Conservation (phyloP, 2,329 filamentous ascomycete species). For the Bimuria novae-zelandiae region DNA sequence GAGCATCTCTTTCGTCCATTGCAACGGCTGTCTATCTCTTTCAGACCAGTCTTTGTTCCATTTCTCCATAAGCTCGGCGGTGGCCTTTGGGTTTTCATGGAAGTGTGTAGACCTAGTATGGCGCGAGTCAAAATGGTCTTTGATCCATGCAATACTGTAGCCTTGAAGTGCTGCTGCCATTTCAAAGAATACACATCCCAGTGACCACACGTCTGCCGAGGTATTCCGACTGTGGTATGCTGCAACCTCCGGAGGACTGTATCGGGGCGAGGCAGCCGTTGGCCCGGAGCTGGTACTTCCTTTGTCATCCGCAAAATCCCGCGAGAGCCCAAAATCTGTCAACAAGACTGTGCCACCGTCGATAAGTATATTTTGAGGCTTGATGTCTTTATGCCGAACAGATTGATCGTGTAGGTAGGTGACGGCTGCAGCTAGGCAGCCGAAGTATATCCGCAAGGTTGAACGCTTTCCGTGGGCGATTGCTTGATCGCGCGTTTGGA, state of each 20-base stretch:
- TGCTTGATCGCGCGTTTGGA: neutral
- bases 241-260: conserved; percentile 22
- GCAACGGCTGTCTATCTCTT: too few relatives aligned
- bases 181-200: conserved; percentile 26
- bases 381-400: conserved; percentile 19
- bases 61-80: too few relatives aligned
- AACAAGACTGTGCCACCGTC: conserved; percentile 13
- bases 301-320: conserved; percentile 11
- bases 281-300: conserved; percentile 14
- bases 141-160: conserved; percentile 4
- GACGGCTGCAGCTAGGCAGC: conserved; percentile 21
- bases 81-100: conserved; percentile 12
- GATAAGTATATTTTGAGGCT: conserved; percentile 1
- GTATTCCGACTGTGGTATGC: conserved; percentile 13
- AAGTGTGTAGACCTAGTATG: conserved; percentile 1
- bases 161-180: conserved; percentile 17
- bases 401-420: conserved; percentile 18
- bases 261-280: conserved; percentile 12
- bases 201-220: conserved; percentile 22
- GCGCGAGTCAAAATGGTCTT: neutral
- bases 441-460: conserved; percentile 18
- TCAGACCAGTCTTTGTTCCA: too few relatives aligned
- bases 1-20: too few relatives aligned
- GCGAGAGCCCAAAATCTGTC: conserved; percentile 9
- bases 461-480: neutral